Percentiles rank a stretch among this genome's conserved stretches.
Evolutionary conservation across 495 filamentous ascomycete species (phyloP).

Genomic region (Podospora anserina): DNA sequence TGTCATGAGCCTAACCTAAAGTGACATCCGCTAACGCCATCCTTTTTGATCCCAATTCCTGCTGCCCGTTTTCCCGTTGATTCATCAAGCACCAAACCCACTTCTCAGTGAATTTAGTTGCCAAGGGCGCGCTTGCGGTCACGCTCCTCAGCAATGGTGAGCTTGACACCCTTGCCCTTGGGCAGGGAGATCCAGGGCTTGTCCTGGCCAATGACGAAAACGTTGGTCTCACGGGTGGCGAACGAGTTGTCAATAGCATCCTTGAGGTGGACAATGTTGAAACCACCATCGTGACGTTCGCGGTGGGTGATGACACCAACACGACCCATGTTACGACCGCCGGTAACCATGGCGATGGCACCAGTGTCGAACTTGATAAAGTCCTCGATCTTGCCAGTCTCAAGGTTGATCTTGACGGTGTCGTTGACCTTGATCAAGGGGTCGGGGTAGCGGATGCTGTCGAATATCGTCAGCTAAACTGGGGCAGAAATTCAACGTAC

Average conservation of each 20-base stretch:
- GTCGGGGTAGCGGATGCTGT: constrained; percentile 97
- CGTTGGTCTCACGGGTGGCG: constrained; percentile 97
- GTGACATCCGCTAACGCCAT: constrained; percentile 36
- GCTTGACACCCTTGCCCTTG: constrained; percentile 99
- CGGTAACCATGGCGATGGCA: constrained; percentile 94
- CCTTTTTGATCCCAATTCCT: constrained; percentile 27
- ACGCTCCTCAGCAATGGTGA: constrained; percentile 96
- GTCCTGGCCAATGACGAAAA: constrained; percentile 94
- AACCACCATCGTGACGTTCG: constrained; percentile 99
- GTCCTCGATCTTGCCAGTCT: constrained; percentile 93
- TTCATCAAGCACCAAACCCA: neutral
- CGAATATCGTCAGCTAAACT: constrained; percentile 40
- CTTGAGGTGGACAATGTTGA: constrained; percentile 99
- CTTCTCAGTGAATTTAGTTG: constrained; percentile 44
- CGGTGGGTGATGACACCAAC: constrained; percentile 99
- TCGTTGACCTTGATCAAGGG: constrained; percentile 98
- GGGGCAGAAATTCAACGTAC: constrained; percentile 38
- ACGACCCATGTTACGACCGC: constrained; percentile 99
- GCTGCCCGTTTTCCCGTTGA: constrained; percentile 18
- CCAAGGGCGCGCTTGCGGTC: constrained; percentile 86
- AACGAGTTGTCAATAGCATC: constrained; percentile 99
- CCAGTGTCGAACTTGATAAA: constrained; percentile 97
- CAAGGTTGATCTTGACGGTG: constrained; percentile 97
- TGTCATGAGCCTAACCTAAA: constrained; percentile 25
- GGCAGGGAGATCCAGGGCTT: constrained; percentile 99